A percentile compares a stretch with the other conserved stretches of the same genome.
Conservation (phyloP, 2,329 filamentous ascomycete species). For the Talaromyces sp. region DNA sequence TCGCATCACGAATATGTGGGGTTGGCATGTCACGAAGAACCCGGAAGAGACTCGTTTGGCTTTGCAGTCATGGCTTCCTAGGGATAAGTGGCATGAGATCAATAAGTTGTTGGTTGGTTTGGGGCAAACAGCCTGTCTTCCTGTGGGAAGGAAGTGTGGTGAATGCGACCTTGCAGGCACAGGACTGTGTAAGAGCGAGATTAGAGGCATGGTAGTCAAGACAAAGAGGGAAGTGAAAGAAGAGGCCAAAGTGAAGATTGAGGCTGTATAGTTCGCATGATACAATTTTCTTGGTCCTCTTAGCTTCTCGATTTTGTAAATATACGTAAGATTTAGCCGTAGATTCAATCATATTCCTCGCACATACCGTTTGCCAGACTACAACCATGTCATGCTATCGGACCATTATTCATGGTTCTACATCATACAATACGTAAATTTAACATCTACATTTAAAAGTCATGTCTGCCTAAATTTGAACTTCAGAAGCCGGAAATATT, state of each 20-base stretch:
- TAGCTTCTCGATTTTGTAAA: not conserved
- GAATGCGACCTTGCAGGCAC: slow-evolving; percentile 75
- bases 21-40: slow-evolving; percentile 76
- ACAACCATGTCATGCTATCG: not conserved
- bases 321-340: not conserved
- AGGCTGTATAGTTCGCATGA: not conserved
- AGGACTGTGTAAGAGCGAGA: slow-evolving; percentile 72
- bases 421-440: not conserved
- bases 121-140: slow-evolving; percentile 81
- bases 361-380: not conserved
- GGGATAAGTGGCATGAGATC: slow-evolving; percentile 85
- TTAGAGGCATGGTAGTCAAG: slow-evolving; percentile 61
- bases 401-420: not conserved
- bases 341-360: not conserved
- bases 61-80: slow-evolving; percentile 78
- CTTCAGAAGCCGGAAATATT: not conserved
- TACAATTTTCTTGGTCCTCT: not conserved
- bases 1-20: slow-evolving; percentile 90
- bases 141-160: slow-evolving; percentile 75
- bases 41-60: slow-evolving; percentile 77
- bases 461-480: not conserved
- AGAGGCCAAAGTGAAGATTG: slow-evolving; percentile 10
- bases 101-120: slow-evolving; percentile 85
- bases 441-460: not conserved
- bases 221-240: slow-evolving; percentile 46